Evolutionary conservation across 2,329 filamentous ascomycete species (phyloP), one percentile per base, ranked within the genome.

Genomic region (Penicillium frequentans): DNA sequence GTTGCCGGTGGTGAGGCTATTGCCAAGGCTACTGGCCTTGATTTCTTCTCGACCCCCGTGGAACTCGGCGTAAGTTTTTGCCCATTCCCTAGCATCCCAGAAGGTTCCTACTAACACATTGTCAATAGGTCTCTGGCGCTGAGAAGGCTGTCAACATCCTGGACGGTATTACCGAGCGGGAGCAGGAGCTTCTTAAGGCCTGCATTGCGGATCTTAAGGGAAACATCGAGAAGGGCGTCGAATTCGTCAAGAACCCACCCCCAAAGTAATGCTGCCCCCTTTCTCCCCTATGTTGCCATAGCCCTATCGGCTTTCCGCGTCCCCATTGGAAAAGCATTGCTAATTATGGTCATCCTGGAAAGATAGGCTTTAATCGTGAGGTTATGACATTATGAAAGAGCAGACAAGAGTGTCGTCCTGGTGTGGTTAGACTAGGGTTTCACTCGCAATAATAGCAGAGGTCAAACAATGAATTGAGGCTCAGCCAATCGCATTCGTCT

Each of bases 31-130:
- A 91, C 89, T 60, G 93, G 92, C 67, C 78, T 85, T 63, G 93
- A 99, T 55, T 99, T 90, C 84, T 99, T 99, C 86, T 96, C 95
- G 57, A 91, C 96, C 54, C 93, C 93, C 60, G 86, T 98, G 67
- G 91, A 96, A 81, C 91, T 99, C 67, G 95, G 95, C 73, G 92
- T 96, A 89, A 81, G 90, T 84, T 46, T 1, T 27, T 27, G 6
- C 21, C 14, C 27, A 35, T 35, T 19, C 27, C n/a, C 6, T 14
- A 27, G n/a, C 16, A 21, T 21, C 11, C 10, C n/a, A 24, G 19
- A 42, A 42, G 1, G 10, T 23, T 13, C n/a, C 13, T 26, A 21
- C 69, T 74, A 67, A 75, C 71, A 68, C 51, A 67, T 55, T 57
- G 16, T 23, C 53, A 60, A 66, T 67, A 96, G 91, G 83, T 86